Evolutionary conservation across 495 filamentous ascomycete genomes (phyloP).

Genomic region (Pyrenopolyporus hunteri): DNA sequence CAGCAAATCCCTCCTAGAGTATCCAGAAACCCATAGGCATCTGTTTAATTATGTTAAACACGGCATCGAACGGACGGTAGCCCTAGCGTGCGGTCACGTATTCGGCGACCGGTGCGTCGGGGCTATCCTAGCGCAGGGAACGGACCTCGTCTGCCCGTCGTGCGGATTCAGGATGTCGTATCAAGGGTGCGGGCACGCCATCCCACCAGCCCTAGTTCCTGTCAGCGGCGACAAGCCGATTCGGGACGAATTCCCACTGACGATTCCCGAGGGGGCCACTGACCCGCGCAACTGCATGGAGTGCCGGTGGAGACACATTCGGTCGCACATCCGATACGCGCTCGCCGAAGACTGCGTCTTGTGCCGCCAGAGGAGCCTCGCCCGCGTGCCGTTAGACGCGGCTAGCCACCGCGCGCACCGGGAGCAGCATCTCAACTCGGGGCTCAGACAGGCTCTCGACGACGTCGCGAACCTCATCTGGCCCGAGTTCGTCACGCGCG

Average conservation of each 20-base stretch:
- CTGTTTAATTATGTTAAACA: slow-evolving; percentile 19
- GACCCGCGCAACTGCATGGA: slow-evolving; percentile 32
- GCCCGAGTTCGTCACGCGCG: slow-evolving; percentile 39
- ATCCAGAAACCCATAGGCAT: slow-evolving; percentile 1
- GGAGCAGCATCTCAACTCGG: slow-evolving; percentile 20
- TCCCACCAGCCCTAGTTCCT: slow-evolving; percentile 29
- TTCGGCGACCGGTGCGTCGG: slow-evolving; percentile 40
- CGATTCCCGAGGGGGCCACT: slow-evolving; percentile 32
- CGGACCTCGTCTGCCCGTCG: slow-evolving; percentile 30
- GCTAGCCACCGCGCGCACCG: slow-evolving; percentile 29
- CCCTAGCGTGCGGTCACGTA: slow-evolving; percentile 38
- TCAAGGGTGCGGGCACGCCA: slow-evolving; percentile 29
- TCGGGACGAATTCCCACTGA: slow-evolving; percentile 37
- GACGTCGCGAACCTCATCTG: slow-evolving; percentile 28
- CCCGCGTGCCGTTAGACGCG: slow-evolving; percentile 10
- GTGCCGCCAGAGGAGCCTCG: slow-evolving; percentile 19
- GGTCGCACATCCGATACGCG: slow-evolving; percentile 25
- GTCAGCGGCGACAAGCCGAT: slow-evolving; percentile 19
- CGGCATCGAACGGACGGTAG: slow-evolving; percentile 32
- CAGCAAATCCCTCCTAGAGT: neutral
- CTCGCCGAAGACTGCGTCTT: slow-evolving; percentile 33
- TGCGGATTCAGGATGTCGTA: slow-evolving; percentile 37
- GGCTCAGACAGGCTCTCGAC: slow-evolving; percentile 12
- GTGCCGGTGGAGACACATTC: slow-evolving; percentile 34
- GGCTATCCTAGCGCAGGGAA: neutral